Evolutionary conservation across 2,329 filamentous ascomycete genomes (phyloP), one percentile per base, ranked within the genome.

Genomic region (Rhynchosporium graminicola): DNA sequence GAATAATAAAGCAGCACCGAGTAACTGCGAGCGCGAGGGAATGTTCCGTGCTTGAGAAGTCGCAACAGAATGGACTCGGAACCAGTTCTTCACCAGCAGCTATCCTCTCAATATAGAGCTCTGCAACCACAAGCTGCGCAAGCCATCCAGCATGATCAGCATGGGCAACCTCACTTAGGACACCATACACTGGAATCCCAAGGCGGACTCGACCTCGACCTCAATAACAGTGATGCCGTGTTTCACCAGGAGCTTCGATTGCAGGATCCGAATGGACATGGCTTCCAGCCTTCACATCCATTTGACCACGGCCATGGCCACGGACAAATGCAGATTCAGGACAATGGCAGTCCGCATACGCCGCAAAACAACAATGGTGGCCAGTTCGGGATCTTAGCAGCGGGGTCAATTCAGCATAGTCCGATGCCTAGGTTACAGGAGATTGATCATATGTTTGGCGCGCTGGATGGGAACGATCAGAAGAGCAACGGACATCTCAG

Each of bases 401-500:
- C 61, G 70, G 73, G 57, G 55, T 71, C 66, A 60, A 70, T 68
- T 47, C 76, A 69, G 65, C 73, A 74, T 59, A 71, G 72, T 59
- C 67, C 73, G 3, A 74, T 72, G 59, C 67, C 71, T 28, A 72
- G 74, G 57, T 65, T 76, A 47, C 75, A 73, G 62, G 72, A 74
- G 51, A 76, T 78, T 15, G 76, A 78, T 13, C 75, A 78, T 65
- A 67, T 75, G 33, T 77, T 76, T 69, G 69, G 70, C 26, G 65
- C 71, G 4, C 67, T 74, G 42, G 76, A 77, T 47, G 73, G 75
- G 2, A 64, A 73, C 26, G 77, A 79, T 33, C 75, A 77, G 45
- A 78, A 78, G 66, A 79, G 77, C 51, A 78, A 82, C 68, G 80
- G 80, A n/a, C 82, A 83, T 69, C 76, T 83, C 62, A 79, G 80